Conservation (phyloP, 2,329 filamentous ascomycete species). For the Fulvia fulva region DNA sequence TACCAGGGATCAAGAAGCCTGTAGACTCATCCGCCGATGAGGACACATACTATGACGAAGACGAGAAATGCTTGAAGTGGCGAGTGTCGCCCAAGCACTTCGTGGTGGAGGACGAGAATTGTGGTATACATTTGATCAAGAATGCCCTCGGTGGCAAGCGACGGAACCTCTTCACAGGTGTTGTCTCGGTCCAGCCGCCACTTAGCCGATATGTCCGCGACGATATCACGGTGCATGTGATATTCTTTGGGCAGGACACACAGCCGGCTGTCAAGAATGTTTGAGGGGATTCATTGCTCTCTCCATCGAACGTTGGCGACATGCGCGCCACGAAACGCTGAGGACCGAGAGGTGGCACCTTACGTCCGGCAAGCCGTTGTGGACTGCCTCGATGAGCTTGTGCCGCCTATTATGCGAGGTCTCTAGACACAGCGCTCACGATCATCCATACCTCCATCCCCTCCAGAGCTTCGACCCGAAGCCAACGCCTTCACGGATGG, state of each 20-base stretch:
- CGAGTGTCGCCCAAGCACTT: constrained; percentile 43
- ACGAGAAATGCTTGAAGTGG: constrained; percentile 39
- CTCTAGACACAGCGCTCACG: too few relatives aligned
- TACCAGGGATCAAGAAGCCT: constrained; percentile 12
- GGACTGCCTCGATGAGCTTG: too few relatives aligned
- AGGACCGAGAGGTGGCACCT: too few relatives aligned
- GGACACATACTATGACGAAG: constrained; percentile 34
- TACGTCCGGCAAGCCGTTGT: too few relatives aligned
- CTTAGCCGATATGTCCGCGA: constrained; percentile 42
- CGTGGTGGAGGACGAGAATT: constrained; percentile 51
- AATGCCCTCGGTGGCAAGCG: constrained; percentile 52
- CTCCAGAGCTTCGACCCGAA: too few relatives aligned
- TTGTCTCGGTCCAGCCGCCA: constrained; percentile 36
- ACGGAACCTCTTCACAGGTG: constrained; percentile 37
- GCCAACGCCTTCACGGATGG: too few relatives aligned
- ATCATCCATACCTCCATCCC: too few relatives aligned
- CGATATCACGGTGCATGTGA: constrained; percentile 51
- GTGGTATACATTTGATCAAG: constrained; percentile 49
- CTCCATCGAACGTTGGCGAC: not conserved
- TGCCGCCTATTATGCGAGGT: too few relatives aligned
- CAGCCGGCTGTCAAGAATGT: not conserved
- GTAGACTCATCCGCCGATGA: constrained; percentile 22
- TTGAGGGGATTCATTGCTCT: not conserved
- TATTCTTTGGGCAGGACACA: constrained; percentile 47
- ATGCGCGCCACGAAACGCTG: not conserved